phyloP scores from a whole-genome alignment of 805 yeast genomes.

The Torulaspora indica region DNA sequence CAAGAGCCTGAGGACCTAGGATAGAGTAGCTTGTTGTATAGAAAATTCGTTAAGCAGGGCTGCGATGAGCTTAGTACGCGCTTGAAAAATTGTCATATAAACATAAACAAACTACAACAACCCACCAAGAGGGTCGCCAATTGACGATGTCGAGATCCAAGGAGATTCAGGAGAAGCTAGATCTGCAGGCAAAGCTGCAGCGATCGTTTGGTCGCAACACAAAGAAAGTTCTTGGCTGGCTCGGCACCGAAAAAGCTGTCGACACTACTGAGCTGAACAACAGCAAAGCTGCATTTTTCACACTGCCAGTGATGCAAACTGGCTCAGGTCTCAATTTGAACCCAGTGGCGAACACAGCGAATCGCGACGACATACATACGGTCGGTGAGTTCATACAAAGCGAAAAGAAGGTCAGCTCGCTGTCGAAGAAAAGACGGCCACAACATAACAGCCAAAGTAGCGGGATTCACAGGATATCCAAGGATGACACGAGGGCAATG shows the following conservation, averaged over 20 bases:
- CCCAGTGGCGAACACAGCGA: neutral
- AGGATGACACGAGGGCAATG: conserved; percentile 36
- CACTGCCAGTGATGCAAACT: conserved; percentile 33
- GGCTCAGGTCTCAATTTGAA: conserved; percentile 33
- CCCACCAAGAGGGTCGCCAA: neutral
- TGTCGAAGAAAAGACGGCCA: conserved; percentile 29
- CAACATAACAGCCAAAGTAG: conserved; percentile 10
- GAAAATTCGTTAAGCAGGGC: neutral
- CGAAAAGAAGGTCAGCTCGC: conserved; percentile 32
- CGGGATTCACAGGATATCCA: conserved; percentile 26
- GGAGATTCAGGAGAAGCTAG: conserved; percentile 35
- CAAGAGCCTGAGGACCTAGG: conserved; percentile 19
- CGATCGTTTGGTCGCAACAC: conserved; percentile 22
- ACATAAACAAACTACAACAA: neutral
- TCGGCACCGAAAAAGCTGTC: conserved; percentile 12
- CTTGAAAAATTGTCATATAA: conserved; percentile 2
- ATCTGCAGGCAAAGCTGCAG: conserved; percentile 33
- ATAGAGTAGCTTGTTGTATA: neutral
- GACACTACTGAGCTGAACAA: conserved; percentile 14
- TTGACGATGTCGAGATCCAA: conserved; percentile 31
- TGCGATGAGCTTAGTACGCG: conserved; percentile 9
- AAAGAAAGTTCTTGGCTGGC: conserved; percentile 30
- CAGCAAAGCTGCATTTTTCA: conserved; percentile 27
- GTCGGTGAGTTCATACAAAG: conserved; percentile 36
- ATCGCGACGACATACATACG: conserved; percentile 31